Percentiles rank a stretch among this genome's conserved stretches.
These are phyloP conservation scores for Ophiostoma himal-ulmi DNA, from an alignment of 2,329 filamentous ascomycete genomes.

Conservation along the genomic window DNA sequence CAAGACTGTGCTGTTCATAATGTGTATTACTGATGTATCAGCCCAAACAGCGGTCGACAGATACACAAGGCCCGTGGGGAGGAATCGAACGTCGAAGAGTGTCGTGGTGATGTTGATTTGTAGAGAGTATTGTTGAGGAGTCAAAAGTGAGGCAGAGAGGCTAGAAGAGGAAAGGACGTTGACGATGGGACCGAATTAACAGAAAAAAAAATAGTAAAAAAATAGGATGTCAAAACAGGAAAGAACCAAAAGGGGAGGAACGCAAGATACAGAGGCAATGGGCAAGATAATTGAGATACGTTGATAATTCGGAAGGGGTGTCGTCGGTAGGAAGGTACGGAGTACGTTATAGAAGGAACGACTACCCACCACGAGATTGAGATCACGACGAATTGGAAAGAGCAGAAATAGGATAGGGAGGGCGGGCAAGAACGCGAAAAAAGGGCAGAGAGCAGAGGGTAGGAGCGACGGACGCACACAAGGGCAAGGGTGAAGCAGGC, in stretches of 20 bases:
- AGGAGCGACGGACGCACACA: background rate
- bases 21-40: constrained; percentile 2
- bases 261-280: background rate
- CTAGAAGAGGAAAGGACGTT: background rate
- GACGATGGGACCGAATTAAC: background rate
- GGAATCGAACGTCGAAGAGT: constrained; percentile 19
- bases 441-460: background rate
- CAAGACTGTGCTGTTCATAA: background rate
- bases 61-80: constrained; percentile 21
- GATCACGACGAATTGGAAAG: constrained; percentile 1
- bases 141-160: background rate
- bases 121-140: background rate
- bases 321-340: background rate
- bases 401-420: background rate
- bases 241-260: background rate
- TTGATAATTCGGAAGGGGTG: background rate
- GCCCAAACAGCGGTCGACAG: constrained; percentile 17
- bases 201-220: background rate
- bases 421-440: background rate
- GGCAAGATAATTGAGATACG: background rate
- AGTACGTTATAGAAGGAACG: background rate
- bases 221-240: background rate
- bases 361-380: background rate
- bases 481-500: constrained; percentile 3
- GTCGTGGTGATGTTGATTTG: background rate